phyloP scores from a whole-genome alignment of 192 early-diverging fungal species.

The Fimicolochytrium jonesii region DNA sequence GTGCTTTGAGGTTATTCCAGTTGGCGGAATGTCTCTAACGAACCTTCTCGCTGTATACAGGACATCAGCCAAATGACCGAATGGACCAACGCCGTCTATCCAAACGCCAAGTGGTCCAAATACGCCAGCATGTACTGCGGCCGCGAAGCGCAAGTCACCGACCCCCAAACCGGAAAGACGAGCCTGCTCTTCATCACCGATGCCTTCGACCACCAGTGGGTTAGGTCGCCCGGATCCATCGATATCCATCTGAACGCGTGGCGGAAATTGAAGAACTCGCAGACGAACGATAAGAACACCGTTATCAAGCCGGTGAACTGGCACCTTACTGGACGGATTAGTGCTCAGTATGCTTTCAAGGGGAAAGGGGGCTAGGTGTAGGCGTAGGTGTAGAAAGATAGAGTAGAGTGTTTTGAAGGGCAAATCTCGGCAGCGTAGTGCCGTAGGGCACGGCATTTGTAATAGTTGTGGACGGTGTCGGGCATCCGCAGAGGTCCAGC shows the following conservation, averaged over 20 bases:
- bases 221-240: conserved; percentile 17
- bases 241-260: conserved; percentile 13
- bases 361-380: conserved; percentile 12
- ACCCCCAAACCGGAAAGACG: conserved; percentile 3
- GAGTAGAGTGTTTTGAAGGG: too few relatives aligned
- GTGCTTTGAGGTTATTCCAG: too few relatives aligned
- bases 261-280: conserved; percentile 1
- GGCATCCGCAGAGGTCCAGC: too few relatives aligned
- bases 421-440: too few relatives aligned
- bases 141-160: conserved; percentile 15
- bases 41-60: too few relatives aligned
- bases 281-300: background rate
- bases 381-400: too few relatives aligned
- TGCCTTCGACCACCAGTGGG: conserved; percentile 17
- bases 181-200: conserved; percentile 20
- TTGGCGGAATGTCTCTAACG: too few relatives aligned
- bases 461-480: too few relatives aligned
- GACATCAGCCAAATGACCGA: conserved; percentile 12
- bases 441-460: too few relatives aligned
- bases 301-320: conserved; percentile 19
- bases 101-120: conserved; percentile 4
- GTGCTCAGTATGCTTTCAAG: conserved; percentile 10
- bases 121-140: conserved; percentile 12
- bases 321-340: conserved; percentile 16
- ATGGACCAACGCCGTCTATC: background rate